These are phyloP conservation scores for Colletotrichum abscissum DNA, from an alignment of 2,329 filamentous ascomycete species.

Conservation along the genomic window DNA sequence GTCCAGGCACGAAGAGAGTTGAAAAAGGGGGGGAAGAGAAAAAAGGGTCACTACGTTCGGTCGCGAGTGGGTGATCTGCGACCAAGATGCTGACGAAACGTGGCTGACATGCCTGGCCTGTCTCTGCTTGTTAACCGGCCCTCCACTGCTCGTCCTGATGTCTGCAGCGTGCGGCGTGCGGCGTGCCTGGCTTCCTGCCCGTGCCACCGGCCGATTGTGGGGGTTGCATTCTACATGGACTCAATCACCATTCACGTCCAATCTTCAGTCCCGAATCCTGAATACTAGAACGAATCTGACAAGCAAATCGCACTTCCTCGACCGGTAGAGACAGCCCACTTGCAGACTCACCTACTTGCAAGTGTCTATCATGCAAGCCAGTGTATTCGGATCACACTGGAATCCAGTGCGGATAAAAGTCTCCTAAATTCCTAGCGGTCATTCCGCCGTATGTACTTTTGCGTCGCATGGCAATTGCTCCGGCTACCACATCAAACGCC, in stretches of 20 bases:
- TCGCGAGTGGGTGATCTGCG: background rate
- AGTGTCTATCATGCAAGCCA: background rate
- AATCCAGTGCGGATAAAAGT: slow-evolving; percentile 6
- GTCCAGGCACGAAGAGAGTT: background rate
- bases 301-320: background rate
- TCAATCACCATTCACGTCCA: background rate
- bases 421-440: slow-evolving; percentile 30
- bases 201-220: slow-evolving; percentile 22
- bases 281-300: background rate
- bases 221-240: slow-evolving; percentile 19
- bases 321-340: background rate
- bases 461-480: slow-evolving; percentile 22
- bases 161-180: background rate
- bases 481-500: slow-evolving; percentile 5
- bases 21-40: background rate
- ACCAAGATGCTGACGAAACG: slow-evolving; percentile 14
- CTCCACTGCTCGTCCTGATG: background rate
- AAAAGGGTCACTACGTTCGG: background rate
- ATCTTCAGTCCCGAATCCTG: background rate
- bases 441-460: slow-evolving; percentile 4
- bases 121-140: background rate
- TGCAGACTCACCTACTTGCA: background rate
- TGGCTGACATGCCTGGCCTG: slow-evolving; percentile 8
- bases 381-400: background rate
- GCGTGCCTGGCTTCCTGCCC: background rate